phyloP scores from a whole-genome alignment of 306 rosid genomes.

The Sicyos baderoa region DNA sequence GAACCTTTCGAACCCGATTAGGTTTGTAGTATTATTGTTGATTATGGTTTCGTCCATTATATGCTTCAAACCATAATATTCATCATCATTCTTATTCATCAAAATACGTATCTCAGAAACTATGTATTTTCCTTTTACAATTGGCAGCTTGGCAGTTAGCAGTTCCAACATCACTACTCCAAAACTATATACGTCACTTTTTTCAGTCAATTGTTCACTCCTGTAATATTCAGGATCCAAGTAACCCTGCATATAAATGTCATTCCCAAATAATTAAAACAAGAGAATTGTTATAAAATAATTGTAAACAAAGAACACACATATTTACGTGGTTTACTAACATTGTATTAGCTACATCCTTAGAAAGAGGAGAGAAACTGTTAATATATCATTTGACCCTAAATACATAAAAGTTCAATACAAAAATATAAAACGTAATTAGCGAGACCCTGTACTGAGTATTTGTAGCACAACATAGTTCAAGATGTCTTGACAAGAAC shows the following conservation, averaged over 20 bases:
- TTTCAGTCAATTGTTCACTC: constrained; percentile 82
- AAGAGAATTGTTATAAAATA: background rate
- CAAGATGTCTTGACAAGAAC: too few relatives aligned
- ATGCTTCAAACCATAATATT: constrained; percentile 50
- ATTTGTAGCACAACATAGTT: too few relatives aligned
- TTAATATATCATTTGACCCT: too few relatives aligned
- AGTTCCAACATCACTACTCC: constrained; percentile 90
- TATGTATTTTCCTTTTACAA: constrained; percentile 75
- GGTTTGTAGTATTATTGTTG: constrained; percentile 29
- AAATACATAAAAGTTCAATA: too few relatives aligned
- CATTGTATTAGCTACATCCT: too few relatives aligned
- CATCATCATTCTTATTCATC: constrained; percentile 47
- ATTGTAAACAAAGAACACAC: too few relatives aligned
- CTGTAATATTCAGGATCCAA: constrained; percentile 88
- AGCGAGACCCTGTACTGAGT: too few relatives aligned
- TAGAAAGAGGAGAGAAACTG: too few relatives aligned
- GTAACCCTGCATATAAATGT: constrained; percentile 56
- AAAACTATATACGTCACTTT: constrained; percentile 89
- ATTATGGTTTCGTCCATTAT: constrained; percentile 54
- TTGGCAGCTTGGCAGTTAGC: constrained; percentile 73
- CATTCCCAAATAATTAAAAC: background rate
- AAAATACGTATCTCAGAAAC: constrained; percentile 50
- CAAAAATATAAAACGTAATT: too few relatives aligned
- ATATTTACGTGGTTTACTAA: too few relatives aligned
- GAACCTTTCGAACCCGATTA: constrained; percentile 58